phyloP scores from a whole-genome alignment of 805 yeast species.

The Kuraishia cidri region DNA sequence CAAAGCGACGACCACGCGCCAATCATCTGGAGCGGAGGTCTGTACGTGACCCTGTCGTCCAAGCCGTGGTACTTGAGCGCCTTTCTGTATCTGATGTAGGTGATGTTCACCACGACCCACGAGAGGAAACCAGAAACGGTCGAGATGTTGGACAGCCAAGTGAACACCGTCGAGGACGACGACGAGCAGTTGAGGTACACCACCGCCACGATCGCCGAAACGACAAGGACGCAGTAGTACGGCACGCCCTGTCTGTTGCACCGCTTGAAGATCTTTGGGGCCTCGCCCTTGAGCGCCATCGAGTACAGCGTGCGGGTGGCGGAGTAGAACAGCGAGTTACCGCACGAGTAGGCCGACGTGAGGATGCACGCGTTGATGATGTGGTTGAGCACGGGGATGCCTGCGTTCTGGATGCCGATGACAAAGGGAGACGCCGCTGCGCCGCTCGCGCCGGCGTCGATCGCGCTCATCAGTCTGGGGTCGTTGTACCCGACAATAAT shows the following conservation, averaged over 20 bases:
- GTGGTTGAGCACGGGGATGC: slow-evolving; percentile 62
- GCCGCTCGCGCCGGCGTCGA: slow-evolving; percentile 25
- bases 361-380: slow-evolving; percentile 70
- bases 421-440: slow-evolving; percentile 67
- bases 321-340: slow-evolving; percentile 59
- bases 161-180: slow-evolving; percentile 52
- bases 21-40: slow-evolving; percentile 45
- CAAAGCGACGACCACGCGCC: slow-evolving; percentile 46
- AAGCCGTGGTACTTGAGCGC: slow-evolving; percentile 48
- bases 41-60: slow-evolving; percentile 38
- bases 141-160: slow-evolving; percentile 65
- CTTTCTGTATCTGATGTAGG: slow-evolving; percentile 53
- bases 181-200: slow-evolving; percentile 43
- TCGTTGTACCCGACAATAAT: slow-evolving; percentile 50
- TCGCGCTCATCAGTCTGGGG: slow-evolving; percentile 28
- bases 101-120: slow-evolving; percentile 45
- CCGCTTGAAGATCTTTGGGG: slow-evolving; percentile 50
- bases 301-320: slow-evolving; percentile 61
- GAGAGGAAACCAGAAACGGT: slow-evolving; percentile 63
- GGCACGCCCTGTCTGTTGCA: slow-evolving; percentile 46
- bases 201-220: no score
- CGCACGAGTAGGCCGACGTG: slow-evolving; percentile 42
- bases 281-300: slow-evolving; percentile 55
- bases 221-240: no score
- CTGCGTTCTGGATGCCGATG: slow-evolving; percentile 67